Evolutionary conservation across 129 eudicot species (phyloP).

Genomic region (Flaveria sonorensis): DNA sequence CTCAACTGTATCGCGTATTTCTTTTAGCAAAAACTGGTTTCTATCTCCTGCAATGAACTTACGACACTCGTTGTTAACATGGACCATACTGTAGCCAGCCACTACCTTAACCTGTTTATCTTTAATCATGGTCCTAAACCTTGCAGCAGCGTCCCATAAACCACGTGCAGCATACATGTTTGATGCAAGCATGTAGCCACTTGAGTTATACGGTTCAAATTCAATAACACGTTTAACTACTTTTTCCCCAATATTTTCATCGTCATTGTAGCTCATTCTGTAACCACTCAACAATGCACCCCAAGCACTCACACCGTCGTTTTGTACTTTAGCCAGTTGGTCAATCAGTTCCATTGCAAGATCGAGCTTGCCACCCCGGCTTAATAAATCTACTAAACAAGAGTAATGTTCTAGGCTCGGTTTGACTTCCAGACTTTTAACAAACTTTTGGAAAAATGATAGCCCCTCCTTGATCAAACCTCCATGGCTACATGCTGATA

Average conservation of each 20-base stretch:
- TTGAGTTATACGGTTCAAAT: constrained; percentile 68
- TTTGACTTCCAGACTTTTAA: constrained; percentile 45
- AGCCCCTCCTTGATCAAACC: constrained; percentile 71
- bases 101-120: constrained; percentile 57
- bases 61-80: constrained; percentile 36
- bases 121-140: constrained; percentile 56
- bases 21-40: constrained; percentile 30
- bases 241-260: constrained; percentile 39
- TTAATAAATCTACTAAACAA: constrained; percentile 74
- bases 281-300: constrained; percentile 81
- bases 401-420: constrained; percentile 66
- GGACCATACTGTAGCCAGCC: constrained; percentile 68
- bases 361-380: constrained; percentile 75
- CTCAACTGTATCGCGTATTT: constrained; percentile 37
- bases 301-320: constrained; percentile 66
- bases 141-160: constrained; percentile 63
- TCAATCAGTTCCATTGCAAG: constrained; percentile 57
- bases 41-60: constrained; percentile 65
- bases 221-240: constrained; percentile 52
- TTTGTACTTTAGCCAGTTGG: constrained; percentile 35
- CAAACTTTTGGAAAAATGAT: constrained; percentile 45
- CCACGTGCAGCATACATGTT: constrained; percentile 61
- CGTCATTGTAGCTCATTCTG: constrained; percentile 34
- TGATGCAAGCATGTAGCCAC: constrained; percentile 83
- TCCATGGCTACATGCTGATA: constrained; percentile 94